Evolutionary conservation across 2,329 filamentous ascomycete species (phyloP).

Genomic region (Catunica adiposa): DNA sequence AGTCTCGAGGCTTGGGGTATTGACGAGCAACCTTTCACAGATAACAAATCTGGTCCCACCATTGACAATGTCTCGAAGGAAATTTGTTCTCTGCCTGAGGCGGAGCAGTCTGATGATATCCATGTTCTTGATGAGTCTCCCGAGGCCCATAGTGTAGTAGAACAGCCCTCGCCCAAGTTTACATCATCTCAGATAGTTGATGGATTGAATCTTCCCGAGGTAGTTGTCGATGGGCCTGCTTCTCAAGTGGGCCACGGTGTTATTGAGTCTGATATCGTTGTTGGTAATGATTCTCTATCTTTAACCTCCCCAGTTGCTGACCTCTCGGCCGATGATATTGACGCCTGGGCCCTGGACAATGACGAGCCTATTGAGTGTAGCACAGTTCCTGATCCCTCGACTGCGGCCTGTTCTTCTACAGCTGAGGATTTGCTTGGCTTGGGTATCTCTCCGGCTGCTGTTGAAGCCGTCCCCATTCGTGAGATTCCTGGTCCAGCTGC

Average conservation of each 20-base stretch:
- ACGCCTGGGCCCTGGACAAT: constrained; percentile 8
- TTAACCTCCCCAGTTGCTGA: constrained; percentile 4
- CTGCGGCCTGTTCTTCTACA: neutral
- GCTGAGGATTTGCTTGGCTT: neutral
- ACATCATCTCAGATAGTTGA: neutral
- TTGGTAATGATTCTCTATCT: neutral
- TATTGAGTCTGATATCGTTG: neutral
- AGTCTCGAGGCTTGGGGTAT: constrained; percentile 13
- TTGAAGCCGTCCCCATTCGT: neutral
- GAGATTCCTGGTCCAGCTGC: neutral
- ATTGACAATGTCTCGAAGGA: neutral
- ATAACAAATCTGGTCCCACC: neutral
- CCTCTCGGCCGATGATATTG: constrained; percentile 8
- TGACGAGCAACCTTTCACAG: constrained; percentile 4
- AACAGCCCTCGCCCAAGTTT: neutral
- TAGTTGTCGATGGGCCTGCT: neutral
- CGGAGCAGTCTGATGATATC: neutral
- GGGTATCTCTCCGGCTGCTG: neutral
- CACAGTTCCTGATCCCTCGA: neutral
- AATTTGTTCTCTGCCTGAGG: neutral
- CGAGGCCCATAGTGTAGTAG: neutral
- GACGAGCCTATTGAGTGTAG: neutral
- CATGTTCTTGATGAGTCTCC: neutral
- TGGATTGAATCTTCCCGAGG: neutral
- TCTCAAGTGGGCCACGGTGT: neutral